Percentiles rank a stretch among this genome's conserved stretches.
phyloP scores from a whole-genome alignment of 768 basidiomycete genomes.

The Heimioporus sp. region DNA sequence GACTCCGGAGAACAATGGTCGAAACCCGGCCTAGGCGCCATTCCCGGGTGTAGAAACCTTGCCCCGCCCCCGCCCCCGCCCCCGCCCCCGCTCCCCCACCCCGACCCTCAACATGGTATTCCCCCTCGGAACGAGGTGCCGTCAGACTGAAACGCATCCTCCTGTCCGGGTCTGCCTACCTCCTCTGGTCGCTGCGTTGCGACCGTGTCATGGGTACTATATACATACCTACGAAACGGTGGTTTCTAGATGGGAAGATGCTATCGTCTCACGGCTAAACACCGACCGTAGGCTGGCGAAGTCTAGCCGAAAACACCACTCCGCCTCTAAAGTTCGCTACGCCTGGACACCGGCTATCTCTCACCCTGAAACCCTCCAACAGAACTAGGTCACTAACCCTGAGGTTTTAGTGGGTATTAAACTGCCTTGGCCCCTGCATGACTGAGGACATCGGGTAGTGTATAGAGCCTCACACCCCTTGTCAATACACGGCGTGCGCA shows the following conservation, averaged over 20 bases:
- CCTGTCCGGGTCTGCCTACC: not conserved
- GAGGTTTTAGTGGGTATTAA: not conserved
- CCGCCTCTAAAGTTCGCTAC: too few relatives aligned
- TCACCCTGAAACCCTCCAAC: not conserved
- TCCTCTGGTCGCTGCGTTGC: not conserved
- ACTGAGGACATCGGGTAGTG: not conserved
- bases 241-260: not conserved
- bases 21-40: not conserved
- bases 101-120: not conserved
- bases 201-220: not conserved
- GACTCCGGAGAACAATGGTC: not conserved
- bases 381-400: not conserved
- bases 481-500: too few relatives aligned
- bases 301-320: too few relatives aligned
- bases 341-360: too few relatives aligned
- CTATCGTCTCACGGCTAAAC: too few relatives aligned
- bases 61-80: too few relatives aligned
- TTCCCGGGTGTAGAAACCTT: not conserved
- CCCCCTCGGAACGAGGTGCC: not conserved
- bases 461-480: too few relatives aligned
- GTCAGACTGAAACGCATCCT: not conserved
- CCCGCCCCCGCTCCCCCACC: too few relatives aligned
- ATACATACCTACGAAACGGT: too few relatives aligned
- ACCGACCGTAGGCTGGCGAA: not conserved
- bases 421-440: not conserved